Evolutionary conservation across 1,139 yeast species (phyloP), one percentile per base, ranked within the genome.

Genomic region (Sugiyamaella neomexicana): DNA sequence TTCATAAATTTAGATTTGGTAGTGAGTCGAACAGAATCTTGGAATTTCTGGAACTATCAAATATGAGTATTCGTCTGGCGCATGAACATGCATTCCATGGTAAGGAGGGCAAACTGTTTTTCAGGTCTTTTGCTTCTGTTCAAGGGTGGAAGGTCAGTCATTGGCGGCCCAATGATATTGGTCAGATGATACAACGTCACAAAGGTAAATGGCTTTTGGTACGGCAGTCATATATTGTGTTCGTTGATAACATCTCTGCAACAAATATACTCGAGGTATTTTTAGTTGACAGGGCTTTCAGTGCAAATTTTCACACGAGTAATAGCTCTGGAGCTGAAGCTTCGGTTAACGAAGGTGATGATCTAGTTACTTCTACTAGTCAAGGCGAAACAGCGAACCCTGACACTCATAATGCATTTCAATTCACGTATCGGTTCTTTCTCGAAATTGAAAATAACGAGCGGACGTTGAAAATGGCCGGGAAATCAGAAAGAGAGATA

Each of bases 81-180:
- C 86, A 89, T 60, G 98, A 93, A 68, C 81, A 82, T 23, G 87
- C 90, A 0, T 86, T 78, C 65, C 83, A 81, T 55, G 96, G 99
- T 1, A 93, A 91, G 64, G 97, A 93, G 71, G 99, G 99, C 3
- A 80, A 82, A 52, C 72, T 93, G 55, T 82, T 87, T 58, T 80
- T 90, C 45, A 82, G 91, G 17, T 86, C 97, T 0, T 81, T 90
- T 1, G 93, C 98, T 0, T 82, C 82, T 58, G 78, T 90, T 0
- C 96, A 89, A 68, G 98, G 98, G 1, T 93, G 99, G 99, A 78
- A 96, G 65, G 97, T 91, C 12, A 89, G 95, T 5, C 97, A 91
- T 67, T 83, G 89, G 72, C 83, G 80, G 59, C 83, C 89, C 8
- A 82, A 83, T 60, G 97, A 89, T 65, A 75, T 89, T 62, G 52